Percentiles rank a stretch among this genome's conserved stretches.
These are phyloP conservation scores for Stenocarpella maydis DNA, from an alignment of 2,329 filamentous ascomycete genomes.

Conservation along the genomic window DNA sequence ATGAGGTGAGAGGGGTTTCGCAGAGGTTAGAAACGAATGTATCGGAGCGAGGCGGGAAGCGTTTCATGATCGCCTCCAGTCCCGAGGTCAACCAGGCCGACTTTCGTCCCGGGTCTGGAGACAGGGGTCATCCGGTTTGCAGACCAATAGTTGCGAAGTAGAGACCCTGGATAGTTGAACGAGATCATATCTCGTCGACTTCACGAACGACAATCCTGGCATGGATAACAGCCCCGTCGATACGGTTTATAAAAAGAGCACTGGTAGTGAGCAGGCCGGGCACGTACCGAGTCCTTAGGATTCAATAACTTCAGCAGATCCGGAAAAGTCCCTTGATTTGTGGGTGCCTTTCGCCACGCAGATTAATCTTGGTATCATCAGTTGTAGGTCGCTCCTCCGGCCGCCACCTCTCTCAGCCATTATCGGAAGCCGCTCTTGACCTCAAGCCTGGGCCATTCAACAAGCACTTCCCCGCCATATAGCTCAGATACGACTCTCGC, in stretches of 20 bases:
- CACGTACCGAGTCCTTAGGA: not conserved
- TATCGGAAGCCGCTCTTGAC: constrained; percentile 65
- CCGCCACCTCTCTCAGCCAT: not conserved
- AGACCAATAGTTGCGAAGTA: not conserved
- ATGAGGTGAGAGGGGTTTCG: constrained; percentile 24
- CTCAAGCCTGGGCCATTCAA: constrained; percentile 72
- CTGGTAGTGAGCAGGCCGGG: not conserved
- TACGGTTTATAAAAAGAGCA: not conserved
- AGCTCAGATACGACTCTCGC: constrained; percentile 67
- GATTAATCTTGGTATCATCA: constrained; percentile 19
- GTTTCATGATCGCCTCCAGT: constrained; percentile 24
- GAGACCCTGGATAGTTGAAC: not conserved
- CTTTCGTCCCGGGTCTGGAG: constrained; percentile 6
- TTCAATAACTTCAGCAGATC: not conserved
- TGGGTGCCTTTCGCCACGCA: constrained; percentile 9
- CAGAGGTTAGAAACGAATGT: constrained; percentile 26
- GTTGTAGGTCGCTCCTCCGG: constrained; percentile 1
- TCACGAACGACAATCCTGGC: constrained; percentile 9
- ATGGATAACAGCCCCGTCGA: not conserved
- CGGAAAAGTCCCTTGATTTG: not conserved
- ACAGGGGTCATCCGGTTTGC: not conserved
- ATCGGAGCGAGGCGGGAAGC: constrained; percentile 17
- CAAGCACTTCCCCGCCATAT: constrained; percentile 70
- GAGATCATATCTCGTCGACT: not conserved
- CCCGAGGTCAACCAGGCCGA: constrained; percentile 10